Conservation (phyloP, 495 filamentous ascomycete genomes). For the Neurospora intermedia region DNA sequence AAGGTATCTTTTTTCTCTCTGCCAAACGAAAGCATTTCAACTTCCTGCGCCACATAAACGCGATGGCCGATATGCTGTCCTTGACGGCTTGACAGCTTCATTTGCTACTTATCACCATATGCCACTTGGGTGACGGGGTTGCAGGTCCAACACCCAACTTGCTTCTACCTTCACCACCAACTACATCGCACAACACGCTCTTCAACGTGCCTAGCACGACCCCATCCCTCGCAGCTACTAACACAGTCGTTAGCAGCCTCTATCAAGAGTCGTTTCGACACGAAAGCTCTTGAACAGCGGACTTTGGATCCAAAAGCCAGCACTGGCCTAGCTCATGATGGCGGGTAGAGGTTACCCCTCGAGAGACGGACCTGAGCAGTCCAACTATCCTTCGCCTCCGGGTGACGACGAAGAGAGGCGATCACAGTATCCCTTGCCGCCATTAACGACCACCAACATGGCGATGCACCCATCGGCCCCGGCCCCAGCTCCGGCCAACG, state of each 20-base stretch:
- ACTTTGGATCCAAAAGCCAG: neutral
- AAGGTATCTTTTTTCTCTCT: neutral
- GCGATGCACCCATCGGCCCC: neutral
- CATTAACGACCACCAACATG: neutral
- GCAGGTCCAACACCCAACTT: neutral
- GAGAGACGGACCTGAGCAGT: constrained; percentile 27
- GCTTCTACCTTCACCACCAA: neutral
- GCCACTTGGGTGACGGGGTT: neutral
- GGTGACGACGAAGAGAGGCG: constrained; percentile 32
- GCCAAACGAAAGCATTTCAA: neutral
- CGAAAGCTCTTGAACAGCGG: neutral
- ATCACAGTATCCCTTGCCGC: neutral
- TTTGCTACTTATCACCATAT: neutral
- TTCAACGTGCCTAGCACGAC: neutral
- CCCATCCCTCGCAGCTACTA: neutral
- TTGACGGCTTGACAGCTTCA: neutral
- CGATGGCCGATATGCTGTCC: neutral
- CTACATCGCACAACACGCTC: neutral
- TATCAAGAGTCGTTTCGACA: neutral
- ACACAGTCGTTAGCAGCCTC: neutral
- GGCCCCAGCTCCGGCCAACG: constrained; percentile 3
- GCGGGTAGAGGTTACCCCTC: constrained; percentile 23
- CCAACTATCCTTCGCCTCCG: constrained; percentile 38
- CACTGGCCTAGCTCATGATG: neutral
- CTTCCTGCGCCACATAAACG: neutral